Percentiles rank a stretch among this genome's conserved stretches.
phyloP scores from a whole-genome alignment of 768 basidiomycete genomes.

The Podaxis rugospora region DNA sequence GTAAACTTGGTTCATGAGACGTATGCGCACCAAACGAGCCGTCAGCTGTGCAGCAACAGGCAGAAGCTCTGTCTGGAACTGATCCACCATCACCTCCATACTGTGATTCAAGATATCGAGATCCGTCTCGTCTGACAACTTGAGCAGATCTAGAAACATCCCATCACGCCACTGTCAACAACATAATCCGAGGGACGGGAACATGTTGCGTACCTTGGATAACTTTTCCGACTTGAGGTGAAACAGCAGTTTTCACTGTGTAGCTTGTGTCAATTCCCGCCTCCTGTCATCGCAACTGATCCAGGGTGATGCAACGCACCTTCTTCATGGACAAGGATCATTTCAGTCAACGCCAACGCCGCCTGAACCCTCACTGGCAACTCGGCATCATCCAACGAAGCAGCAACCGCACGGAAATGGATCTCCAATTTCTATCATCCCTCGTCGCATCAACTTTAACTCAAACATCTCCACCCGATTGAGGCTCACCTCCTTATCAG shows the following conservation, averaged over 20 bases:
- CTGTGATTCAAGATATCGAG: conserved; percentile 77
- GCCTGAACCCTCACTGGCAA: conserved; percentile 85
- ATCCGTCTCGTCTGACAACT: conserved; percentile 88
- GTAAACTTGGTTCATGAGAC: background rate
- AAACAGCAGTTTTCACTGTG: conserved; percentile 63
- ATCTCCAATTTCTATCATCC: conserved; percentile 49
- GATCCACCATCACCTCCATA: conserved; percentile 85
- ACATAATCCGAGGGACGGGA: background rate
- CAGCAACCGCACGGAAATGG: conserved; percentile 62
- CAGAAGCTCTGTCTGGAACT: conserved; percentile 78
- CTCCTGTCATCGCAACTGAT: background rate
- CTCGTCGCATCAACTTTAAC: background rate
- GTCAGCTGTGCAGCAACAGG: conserved; percentile 83
- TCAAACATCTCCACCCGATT: background rate
- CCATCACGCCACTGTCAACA: background rate
- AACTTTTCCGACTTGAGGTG: conserved; percentile 80
- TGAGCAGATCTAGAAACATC: conserved; percentile 61
- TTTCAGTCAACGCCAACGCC: conserved; percentile 72
- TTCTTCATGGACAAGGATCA: conserved; percentile 59
- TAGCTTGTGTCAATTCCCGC: background rate
- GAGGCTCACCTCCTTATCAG: conserved; percentile 48
- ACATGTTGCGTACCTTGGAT: conserved; percentile 59
- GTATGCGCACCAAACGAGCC: conserved; percentile 58
- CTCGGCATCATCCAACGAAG: conserved; percentile 71
- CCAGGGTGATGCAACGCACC: conserved; percentile 31